Base-by-base conservation (phyloP, 2,329 filamentous ascomycete genomes). In the Microcyclosporella mali region DNA sequence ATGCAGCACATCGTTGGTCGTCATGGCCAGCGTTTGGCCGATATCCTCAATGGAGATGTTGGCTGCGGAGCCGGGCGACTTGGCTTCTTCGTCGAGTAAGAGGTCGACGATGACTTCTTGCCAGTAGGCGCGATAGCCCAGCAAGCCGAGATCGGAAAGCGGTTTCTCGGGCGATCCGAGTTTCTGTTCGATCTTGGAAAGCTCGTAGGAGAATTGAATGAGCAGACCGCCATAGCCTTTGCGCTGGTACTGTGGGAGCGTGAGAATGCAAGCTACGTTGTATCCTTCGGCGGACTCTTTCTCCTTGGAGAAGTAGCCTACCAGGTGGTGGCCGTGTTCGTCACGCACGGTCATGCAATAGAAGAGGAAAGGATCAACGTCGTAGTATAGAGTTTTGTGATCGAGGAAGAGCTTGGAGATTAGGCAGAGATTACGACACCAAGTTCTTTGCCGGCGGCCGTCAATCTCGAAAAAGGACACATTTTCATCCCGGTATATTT, bases 231-330 rank as follows among this genome's bases (percentile, higher is more conserved):
- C 92, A 57, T 92, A 95, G 0, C 92, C 92, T 61, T 94, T 92
- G 17, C 92, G 81, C 66, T 98, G 92, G 57, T 94, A 97, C 62
- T 98, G 94, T 0, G 92, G 92, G 3, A 98, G 73, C 0, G 92
- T 98, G 46, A 98, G 73, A 63, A 98, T 98, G 77, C 94, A 98
- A 3, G 92, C 94, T 25, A 98, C 84, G 61, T 98, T 98, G 75
- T 97, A 98, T 21, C 86, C 88, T 58, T 98, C 94, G 0, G 88
- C 88, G 30, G 85, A 90, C 66, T 98, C 92, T 56, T 98, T 98
- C 66, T 98, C 92, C 64, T 98, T 98, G 43, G 86, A 94, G 66
- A 98, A 98, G 63, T 95, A 98, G n/a, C 92, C 92, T n/a, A 98
- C 86, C 37, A 98, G 78, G 60, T 97, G 92, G 58, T 85, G 92